phyloP scores from a whole-genome alignment of 352 stramenopile genomes.

The Pythium oligandrum region DNA sequence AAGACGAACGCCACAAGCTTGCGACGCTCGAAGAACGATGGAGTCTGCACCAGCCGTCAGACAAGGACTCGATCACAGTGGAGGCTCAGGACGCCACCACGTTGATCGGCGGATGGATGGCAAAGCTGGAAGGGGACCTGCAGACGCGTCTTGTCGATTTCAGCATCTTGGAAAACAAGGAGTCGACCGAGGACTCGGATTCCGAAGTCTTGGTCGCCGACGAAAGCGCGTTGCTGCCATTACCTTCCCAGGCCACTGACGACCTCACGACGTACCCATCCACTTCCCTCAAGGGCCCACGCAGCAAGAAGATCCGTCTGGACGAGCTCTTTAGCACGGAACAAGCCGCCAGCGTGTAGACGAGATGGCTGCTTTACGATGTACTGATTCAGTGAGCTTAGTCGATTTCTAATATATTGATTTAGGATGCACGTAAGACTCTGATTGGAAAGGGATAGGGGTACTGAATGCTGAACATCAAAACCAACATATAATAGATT shows the following conservation, averaged over 20 bases:
- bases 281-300: not conserved
- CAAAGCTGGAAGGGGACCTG: slow-evolving; percentile 19
- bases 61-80: not conserved
- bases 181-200: not conserved
- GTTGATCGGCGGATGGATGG: slow-evolving; percentile 31
- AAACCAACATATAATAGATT: too few relatives aligned
- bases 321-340: slow-evolving; percentile 13
- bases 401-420: too few relatives aligned
- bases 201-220: not conserved
- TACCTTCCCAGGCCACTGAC: slow-evolving; percentile 14
- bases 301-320: slow-evolving; percentile 16
- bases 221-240: not conserved
- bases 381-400: too few relatives aligned
- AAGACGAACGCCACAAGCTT: slow-evolving; percentile 25
- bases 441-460: too few relatives aligned
- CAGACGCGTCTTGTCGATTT: slow-evolving; percentile 33
- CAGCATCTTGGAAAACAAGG: slow-evolving; percentile 22
- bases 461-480: too few relatives aligned
- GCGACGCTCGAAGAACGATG: slow-evolving; percentile 22
- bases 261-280: slow-evolving; percentile 12
- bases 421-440: too few relatives aligned
- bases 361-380: not conserved
- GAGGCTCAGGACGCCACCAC: not conserved
- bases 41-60: slow-evolving; percentile 5
- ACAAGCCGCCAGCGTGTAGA: slow-evolving; percentile 16